phyloP scores from a whole-genome alignment of 306 rosid species.

The Cicer yamashitae region DNA sequence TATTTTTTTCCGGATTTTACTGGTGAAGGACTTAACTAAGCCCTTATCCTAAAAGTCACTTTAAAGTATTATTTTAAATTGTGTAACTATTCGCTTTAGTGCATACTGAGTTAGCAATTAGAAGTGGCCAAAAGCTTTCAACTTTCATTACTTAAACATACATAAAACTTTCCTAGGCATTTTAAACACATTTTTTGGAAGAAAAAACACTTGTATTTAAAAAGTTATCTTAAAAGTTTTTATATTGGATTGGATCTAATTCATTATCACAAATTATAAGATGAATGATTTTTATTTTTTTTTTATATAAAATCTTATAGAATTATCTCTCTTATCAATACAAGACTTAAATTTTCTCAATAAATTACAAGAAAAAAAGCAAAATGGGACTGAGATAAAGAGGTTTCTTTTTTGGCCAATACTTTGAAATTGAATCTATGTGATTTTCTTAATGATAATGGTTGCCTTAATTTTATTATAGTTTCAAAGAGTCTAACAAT shows the following conservation, averaged over 20 bases:
- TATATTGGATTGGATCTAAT: no score
- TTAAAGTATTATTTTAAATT: not conserved
- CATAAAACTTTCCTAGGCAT: not conserved
- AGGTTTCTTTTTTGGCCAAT: not conserved
- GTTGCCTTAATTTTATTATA: not conserved
- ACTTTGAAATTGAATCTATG: not conserved
- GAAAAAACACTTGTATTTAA: not conserved
- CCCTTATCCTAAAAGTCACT: no score
- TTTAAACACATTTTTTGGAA: not conserved
- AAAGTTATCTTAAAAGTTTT: not conserved
- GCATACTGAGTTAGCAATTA: slow-evolving; percentile 16
- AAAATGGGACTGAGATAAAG: slow-evolving; percentile 17
- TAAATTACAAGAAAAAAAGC: not conserved
- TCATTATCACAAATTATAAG: no score
- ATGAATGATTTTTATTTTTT: no score
- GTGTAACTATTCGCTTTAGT: slow-evolving; percentile 12
- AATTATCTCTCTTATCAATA: no score
- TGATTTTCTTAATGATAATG: slow-evolving; percentile 5
- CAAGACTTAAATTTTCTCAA: no score
- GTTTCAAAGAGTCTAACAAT: no score
- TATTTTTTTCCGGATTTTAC: no score
- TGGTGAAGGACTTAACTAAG: no score
- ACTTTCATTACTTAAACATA: slow-evolving; percentile 13
- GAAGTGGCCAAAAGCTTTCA: slow-evolving; percentile 26
- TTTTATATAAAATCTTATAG: no score